Conservation (phyloP, 1,284 basidiomycete species). For the Heterobasidion irregulare region DNA sequence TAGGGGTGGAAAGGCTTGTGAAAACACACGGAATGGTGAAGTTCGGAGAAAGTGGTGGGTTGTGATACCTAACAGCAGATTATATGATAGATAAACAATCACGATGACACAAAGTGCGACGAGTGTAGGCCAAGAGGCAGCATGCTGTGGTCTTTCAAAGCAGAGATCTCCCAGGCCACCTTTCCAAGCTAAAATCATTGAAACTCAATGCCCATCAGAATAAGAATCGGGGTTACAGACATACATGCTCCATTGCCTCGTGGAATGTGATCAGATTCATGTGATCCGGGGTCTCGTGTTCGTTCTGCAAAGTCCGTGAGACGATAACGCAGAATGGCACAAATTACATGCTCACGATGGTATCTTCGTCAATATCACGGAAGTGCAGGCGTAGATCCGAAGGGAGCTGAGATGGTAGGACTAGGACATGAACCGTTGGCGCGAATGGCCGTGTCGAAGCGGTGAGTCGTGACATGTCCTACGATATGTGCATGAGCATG, state of each 20-base stretch:
- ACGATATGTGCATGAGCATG: conserved; percentile 1
- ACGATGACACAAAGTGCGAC: neutral
- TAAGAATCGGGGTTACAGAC: neutral
- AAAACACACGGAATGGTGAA: neutral
- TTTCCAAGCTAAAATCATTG: conserved; percentile 27
- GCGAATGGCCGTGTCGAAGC: conserved; percentile 50
- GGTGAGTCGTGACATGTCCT: conserved; percentile 47
- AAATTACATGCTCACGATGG: conserved; percentile 34
- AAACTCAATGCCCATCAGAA: conserved; percentile 11
- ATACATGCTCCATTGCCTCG: conserved; percentile 52
- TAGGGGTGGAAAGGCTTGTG: neutral
- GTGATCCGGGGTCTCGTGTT: conserved; percentile 52
- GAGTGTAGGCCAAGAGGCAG: conserved; percentile 16
- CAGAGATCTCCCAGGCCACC: conserved; percentile 27
- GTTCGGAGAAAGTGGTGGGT: neutral
- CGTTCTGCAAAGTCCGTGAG: conserved; percentile 36
- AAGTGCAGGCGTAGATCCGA: conserved; percentile 57
- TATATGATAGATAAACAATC: neutral
- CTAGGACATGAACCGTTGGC: conserved; percentile 62
- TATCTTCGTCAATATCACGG: conserved; percentile 55
- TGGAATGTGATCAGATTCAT: conserved; percentile 64
- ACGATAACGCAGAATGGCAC: conserved; percentile 1
- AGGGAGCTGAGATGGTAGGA: conserved; percentile 66
- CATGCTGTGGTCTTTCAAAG: conserved; percentile 37
- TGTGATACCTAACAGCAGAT: neutral